phyloP scores from a whole-genome alignment of 2,329 filamentous ascomycete species.

The Calonectria ilicicola region DNA sequence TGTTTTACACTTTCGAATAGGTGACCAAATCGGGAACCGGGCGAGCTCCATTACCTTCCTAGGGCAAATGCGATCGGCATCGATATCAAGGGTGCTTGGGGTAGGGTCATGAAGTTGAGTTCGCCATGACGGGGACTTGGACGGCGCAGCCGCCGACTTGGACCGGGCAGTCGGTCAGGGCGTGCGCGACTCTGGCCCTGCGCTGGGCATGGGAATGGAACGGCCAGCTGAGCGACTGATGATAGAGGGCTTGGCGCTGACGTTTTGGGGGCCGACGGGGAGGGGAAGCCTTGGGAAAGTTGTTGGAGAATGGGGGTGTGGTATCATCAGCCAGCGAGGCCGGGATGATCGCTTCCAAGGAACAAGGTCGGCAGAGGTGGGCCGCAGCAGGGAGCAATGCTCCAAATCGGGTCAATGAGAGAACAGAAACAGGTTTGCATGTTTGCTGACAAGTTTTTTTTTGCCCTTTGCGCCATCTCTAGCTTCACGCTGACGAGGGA shows the following conservation, averaged over 20 bases:
- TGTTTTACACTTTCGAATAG: not conserved
- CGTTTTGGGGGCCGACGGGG: not conserved
- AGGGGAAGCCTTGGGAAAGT: not conserved
- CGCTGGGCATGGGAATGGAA: not conserved
- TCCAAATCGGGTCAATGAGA: conserved; percentile 5
- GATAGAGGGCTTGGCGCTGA: conserved; percentile 8
- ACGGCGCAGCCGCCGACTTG: conserved; percentile 5
- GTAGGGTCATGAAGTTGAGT: not conserved
- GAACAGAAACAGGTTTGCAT: conserved; percentile 6
- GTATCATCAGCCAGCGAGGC: not conserved
- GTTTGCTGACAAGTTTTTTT: conserved; percentile 2
- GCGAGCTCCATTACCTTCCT: not conserved
- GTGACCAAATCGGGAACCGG: conserved; percentile 5
- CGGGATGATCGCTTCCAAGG: conserved; percentile 22
- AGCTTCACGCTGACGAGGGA: conserved; percentile 8
- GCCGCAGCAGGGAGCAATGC: not conserved
- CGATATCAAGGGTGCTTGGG: conserved; percentile 12
- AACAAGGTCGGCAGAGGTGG: conserved; percentile 15
- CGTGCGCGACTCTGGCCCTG: not conserved
- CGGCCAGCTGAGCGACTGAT: not conserved
- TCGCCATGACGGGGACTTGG: conserved; percentile 14
- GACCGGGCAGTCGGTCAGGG: not conserved
- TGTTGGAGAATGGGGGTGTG: not conserved
- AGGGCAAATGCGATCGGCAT: conserved; percentile 22
- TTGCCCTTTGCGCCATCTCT: not conserved